Base-by-base conservation (phyloP, 352 stramenopile genomes). In the Phytophthora aleatoria region DNA sequence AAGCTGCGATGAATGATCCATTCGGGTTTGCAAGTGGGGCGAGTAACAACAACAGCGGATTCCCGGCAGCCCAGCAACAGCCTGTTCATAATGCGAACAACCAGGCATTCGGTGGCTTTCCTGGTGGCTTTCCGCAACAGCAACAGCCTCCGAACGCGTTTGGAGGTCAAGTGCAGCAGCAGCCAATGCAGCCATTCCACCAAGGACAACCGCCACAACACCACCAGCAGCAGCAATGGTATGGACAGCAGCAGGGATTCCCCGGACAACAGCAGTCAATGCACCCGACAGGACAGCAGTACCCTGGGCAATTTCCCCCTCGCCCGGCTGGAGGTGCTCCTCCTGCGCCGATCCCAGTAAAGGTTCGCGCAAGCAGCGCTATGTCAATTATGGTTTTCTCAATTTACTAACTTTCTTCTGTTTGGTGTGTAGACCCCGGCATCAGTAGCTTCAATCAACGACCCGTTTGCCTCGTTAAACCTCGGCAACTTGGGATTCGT, bases 381-480 rank as follows among this genome's bases (percentile, higher is more conserved):
- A 44, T 16, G 9, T 35, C 13, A 27, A 20, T 20, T 4, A 50
- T 50, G 26, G 7, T 30, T 20, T 50, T 5, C 3, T 20, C 12
- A 36, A 10, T 49, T 13, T 52, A 7, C 57, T 54, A 57, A 55
- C 41, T 52, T 62, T 9, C 20, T 50, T 2, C 11, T 51, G 20
- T 27, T 48, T 13, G 44, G 10, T 51, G 10, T 48, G 16, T 47
- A 78, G 70, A 62, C 61, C 13, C 45, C 65, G 44, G 67, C 67
- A 38, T 69, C 76, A 10, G 56, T 58, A n/a, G 36, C 79, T 38
- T 72, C 78, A 6, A 64, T 90, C 44, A 89, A 84, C 38, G 86
- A 94, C 55, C 86, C 82, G 13, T 94, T 94, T 50, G 81, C 86
- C 6, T 79, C 86, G 3, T 74, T 94, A 1, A 88, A 77, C 50